Evolutionary conservation across 139 green algal species (phyloP).

Genomic region (Chlamydomonas applanata): DNA sequence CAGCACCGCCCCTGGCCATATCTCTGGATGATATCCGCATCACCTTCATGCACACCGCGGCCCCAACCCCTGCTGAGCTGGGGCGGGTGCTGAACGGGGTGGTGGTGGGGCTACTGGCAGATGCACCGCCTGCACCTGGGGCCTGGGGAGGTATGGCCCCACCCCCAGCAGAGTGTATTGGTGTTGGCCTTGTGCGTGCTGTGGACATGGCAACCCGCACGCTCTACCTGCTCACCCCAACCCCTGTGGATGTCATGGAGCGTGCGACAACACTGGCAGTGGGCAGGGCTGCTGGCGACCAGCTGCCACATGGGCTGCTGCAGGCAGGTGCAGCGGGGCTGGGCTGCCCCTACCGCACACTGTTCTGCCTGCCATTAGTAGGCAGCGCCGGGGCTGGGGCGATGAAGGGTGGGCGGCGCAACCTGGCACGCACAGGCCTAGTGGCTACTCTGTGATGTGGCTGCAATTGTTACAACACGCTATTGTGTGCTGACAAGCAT

Average conservation of each 20-base stretch:
- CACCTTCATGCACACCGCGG: slow-evolving; percentile 33
- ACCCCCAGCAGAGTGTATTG: slow-evolving; percentile 57
- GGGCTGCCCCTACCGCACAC: slow-evolving; percentile 25
- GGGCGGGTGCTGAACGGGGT: slow-evolving; percentile 62
- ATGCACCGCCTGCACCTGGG: not conserved
- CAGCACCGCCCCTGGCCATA: slow-evolving; percentile 41
- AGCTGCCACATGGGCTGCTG: slow-evolving; percentile 66
- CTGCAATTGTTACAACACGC: too few species aligned
- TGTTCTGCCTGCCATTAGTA: slow-evolving; percentile 51
- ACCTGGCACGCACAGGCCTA: not conserved
- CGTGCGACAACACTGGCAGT: slow-evolving; percentile 25
- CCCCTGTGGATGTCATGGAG: slow-evolving; percentile 36
- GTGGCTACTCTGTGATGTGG: not conserved
- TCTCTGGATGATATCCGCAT: slow-evolving; percentile 35
- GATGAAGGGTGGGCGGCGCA: slow-evolving; percentile 4
- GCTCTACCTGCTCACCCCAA: slow-evolving; percentile 63
- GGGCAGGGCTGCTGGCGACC: slow-evolving; percentile 59
- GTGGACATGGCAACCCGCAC: slow-evolving; percentile 41
- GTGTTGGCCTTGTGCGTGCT: slow-evolving; percentile 67
- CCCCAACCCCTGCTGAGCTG: slow-evolving; percentile 36
- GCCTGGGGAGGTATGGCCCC: not conserved
- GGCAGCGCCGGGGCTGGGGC: not conserved
- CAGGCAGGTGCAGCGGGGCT: slow-evolving; percentile 24
- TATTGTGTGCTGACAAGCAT: too few species aligned
- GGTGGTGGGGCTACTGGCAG: slow-evolving; percentile 60